Conservation (phyloP, 768 basidiomycete species). For the Lyophyllum atratum region DNA sequence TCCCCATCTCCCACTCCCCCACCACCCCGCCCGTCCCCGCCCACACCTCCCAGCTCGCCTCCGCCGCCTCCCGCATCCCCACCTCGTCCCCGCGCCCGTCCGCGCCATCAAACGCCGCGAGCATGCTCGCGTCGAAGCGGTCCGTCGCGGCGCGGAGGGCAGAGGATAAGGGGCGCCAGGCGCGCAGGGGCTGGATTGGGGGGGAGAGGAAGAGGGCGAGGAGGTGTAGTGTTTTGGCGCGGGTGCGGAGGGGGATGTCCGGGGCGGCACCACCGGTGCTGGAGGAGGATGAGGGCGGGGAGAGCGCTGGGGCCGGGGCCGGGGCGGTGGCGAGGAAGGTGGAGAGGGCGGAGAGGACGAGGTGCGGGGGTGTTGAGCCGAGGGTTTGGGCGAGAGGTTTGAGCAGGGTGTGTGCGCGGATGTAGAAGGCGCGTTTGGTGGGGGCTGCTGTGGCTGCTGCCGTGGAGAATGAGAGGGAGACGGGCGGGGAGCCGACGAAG, state of each 20-base stretch:
- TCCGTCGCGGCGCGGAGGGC: constrained; percentile 81
- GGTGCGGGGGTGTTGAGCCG: constrained; percentile 58
- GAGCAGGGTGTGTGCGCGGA: constrained; percentile 65
- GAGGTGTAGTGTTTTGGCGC: constrained; percentile 70
- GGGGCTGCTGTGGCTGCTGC: constrained; percentile 24
- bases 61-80: constrained; percentile 80
- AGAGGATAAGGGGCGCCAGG: constrained; percentile 61
- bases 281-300: background rate
- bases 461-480: constrained; percentile 17
- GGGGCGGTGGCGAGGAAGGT: constrained; percentile 31
- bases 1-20: constrained; percentile 88
- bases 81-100: constrained; percentile 73
- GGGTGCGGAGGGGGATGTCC: constrained; percentile 44
- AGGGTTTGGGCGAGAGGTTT: constrained; percentile 60
- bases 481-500: constrained; percentile 7
- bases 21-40: constrained; percentile 10
- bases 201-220: constrained; percentile 78
- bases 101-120: constrained; percentile 89
- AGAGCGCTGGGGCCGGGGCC: background rate
- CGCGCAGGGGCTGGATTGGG: constrained; percentile 65
- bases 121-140: constrained; percentile 81
- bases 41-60: constrained; percentile 86
- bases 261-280: constrained; percentile 2
- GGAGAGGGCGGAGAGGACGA: constrained; percentile 62
- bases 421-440: constrained; percentile 48